Conservation (phyloP, 768 basidiomycete genomes). For the Amanita rimosa region DNA sequence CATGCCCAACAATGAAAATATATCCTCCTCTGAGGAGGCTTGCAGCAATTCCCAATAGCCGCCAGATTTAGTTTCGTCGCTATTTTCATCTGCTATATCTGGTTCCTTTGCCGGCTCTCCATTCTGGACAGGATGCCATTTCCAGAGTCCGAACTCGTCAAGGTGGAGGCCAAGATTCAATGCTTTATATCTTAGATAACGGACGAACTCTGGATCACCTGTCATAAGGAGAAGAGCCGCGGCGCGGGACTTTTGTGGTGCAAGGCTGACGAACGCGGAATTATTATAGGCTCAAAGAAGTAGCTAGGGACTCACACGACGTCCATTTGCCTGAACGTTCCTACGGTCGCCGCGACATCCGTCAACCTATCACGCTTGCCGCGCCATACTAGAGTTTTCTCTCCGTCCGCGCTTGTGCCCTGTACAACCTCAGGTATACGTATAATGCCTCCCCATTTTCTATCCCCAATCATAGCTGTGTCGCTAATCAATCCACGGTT, state of each 20-base stretch:
- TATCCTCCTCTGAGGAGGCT: slow-evolving; percentile 30
- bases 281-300: not conserved
- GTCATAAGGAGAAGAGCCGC: slow-evolving; percentile 44
- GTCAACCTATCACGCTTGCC: slow-evolving; percentile 7
- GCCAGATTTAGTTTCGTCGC: not conserved
- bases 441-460: slow-evolving; percentile 42
- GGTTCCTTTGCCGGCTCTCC: not conserved
- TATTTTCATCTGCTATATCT: not conserved
- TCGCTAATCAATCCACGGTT: slow-evolving; percentile 34
- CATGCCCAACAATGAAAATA: slow-evolving; percentile 33
- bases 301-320: slow-evolving; percentile 22
- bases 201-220: slow-evolving; percentile 40
- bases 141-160: slow-evolving; percentile 58
- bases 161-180: slow-evolving; percentile 33
- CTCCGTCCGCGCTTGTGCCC: slow-evolving; percentile 11
- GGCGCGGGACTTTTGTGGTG: slow-evolving; percentile 37
- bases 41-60: slow-evolving; percentile 39
- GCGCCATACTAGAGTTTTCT: slow-evolving; percentile 9
- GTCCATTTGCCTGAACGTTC: slow-evolving; percentile 26
- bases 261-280: slow-evolving; percentile 18
- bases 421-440: slow-evolving; percentile 28
- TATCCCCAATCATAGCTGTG: slow-evolving; percentile 17
- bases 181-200: slow-evolving; percentile 31
- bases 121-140: slow-evolving; percentile 23
- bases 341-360: slow-evolving; percentile 18